These are phyloP conservation scores for Penicillium sp. DNA, from an alignment of 2,329 filamentous ascomycete genomes.

Conservation along the genomic window DNA sequence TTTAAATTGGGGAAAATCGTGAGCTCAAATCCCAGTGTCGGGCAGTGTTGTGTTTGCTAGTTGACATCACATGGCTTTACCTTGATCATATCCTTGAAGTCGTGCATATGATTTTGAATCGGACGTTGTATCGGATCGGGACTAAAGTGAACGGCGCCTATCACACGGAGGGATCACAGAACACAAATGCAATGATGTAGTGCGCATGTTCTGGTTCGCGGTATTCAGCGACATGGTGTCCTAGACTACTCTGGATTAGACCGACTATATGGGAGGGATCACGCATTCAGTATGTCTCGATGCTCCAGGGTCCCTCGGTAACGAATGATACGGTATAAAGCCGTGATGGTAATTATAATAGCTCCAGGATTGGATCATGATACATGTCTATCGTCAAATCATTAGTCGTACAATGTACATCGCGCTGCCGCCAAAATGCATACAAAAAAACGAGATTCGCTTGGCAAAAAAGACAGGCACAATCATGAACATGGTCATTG, in stretches of 20 bases:
- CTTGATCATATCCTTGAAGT: background rate
- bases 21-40: background rate
- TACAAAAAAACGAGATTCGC: constrained; percentile 5
- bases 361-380: constrained; percentile 23
- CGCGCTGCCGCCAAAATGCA: constrained; percentile 8
- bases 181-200: background rate
- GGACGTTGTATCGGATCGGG: background rate
- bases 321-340: background rate
- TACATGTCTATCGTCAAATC: constrained; percentile 43
- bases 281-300: background rate
- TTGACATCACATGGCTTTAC: background rate
- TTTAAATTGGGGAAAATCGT: background rate
- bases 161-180: background rate
- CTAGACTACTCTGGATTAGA: background rate
- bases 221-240: background rate
- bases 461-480: constrained; percentile 7
- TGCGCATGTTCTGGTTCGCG: background rate
- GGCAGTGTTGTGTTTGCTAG: background rate
- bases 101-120: background rate
- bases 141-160: background rate
- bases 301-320: background rate
- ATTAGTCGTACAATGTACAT: constrained; percentile 38
- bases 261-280: background rate
- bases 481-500: constrained; percentile 6
- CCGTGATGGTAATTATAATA: background rate